Base-by-base conservation (phyloP, 345 rosid genomes). In the Rhizophora apiculata region DNA sequence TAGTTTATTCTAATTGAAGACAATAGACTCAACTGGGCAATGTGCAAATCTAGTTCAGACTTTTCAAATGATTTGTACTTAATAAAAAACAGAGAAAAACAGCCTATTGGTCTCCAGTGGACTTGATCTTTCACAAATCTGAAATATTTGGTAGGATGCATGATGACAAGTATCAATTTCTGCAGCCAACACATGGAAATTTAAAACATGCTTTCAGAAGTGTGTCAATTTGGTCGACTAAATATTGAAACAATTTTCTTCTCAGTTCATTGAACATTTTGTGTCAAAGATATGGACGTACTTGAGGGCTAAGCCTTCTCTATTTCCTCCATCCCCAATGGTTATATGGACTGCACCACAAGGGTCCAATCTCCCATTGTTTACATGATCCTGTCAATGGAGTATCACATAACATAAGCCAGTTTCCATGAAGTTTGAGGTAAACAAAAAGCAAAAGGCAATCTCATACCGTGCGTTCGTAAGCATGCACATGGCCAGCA, bases 401-500 rank as follows among this genome's bases (percentile, higher is more conserved):
- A 49, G 34, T 18, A 74, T 54, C 77, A 75, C 1, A 20, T 66
- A 34, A 37, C 32, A 21, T 36, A 53, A 69, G 43, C 54, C 49
- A 76, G 37, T 18, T 27, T 80, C 32, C 64, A 57, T 29, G 68
- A 62, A 70, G 78, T 3, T 62, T 8, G 9, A 62, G 53, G 43
- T 68, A 18, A 66, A 43, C 51, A 20, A 37, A 34, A 56, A 19
- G 29, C 9, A 34, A 34, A 56, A 36, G 29, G 53, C n/a, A 26
- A 58, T 1, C 15, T 16, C 85, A 68, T 83, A 95, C 99, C 71
- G 93, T 64, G 70, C 92, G 91, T 81, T 95, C 99, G 66, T 95
- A 95, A 72, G 99, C 97, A 86, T 95, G 99, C 51, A 95, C 98
- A 69, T 92, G 97, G 19, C 99, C 99, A 43, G 96, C 80, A 24